These are phyloP conservation scores for Cercospora sp. DNA, from an alignment of 2,329 filamentous ascomycete genomes.

Conservation along the genomic window DNA sequence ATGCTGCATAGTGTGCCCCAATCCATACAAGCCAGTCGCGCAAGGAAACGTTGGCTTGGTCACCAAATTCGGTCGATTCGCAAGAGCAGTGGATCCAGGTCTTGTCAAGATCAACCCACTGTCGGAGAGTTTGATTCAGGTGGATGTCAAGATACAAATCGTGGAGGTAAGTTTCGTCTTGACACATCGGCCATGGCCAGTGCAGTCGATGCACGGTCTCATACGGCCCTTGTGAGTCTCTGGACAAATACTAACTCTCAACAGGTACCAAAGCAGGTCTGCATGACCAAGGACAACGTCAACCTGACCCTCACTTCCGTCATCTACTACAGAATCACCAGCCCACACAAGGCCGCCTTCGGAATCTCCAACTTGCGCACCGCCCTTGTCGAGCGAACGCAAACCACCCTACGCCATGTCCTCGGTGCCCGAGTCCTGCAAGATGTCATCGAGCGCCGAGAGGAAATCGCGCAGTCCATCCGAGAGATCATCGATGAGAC, in stretches of 20 bases:
- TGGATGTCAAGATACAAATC: slow-evolving; percentile 99
- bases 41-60: slow-evolving; percentile 95
- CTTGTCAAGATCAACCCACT: slow-evolving; percentile 97
- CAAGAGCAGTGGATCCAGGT: slow-evolving; percentile 92
- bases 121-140: slow-evolving; percentile 81
- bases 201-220: neutral
- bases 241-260: neutral
- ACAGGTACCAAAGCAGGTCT: slow-evolving; percentile 82
- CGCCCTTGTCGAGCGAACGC: slow-evolving; percentile 95
- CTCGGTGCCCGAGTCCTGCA: slow-evolving; percentile 93
- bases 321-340: slow-evolving; percentile 97
- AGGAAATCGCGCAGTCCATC: slow-evolving; percentile 94
- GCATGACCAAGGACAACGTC: slow-evolving; percentile 99
- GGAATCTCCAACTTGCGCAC: slow-evolving; percentile 93
- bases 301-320: slow-evolving; percentile 90
- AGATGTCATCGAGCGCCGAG: slow-evolving; percentile 96
- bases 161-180: slow-evolving; percentile 58
- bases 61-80: slow-evolving; percentile 92
- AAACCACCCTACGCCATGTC: slow-evolving; percentile 95
- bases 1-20: slow-evolving; percentile 88
- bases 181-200: neutral
- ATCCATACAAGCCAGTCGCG: slow-evolving; percentile 63
- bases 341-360: slow-evolving; percentile 94
- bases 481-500: slow-evolving; percentile 98
- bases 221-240: neutral